Base-by-base conservation (phyloP, 2,329 filamentous ascomycete species). In the Aspergillus hortae region DNA sequence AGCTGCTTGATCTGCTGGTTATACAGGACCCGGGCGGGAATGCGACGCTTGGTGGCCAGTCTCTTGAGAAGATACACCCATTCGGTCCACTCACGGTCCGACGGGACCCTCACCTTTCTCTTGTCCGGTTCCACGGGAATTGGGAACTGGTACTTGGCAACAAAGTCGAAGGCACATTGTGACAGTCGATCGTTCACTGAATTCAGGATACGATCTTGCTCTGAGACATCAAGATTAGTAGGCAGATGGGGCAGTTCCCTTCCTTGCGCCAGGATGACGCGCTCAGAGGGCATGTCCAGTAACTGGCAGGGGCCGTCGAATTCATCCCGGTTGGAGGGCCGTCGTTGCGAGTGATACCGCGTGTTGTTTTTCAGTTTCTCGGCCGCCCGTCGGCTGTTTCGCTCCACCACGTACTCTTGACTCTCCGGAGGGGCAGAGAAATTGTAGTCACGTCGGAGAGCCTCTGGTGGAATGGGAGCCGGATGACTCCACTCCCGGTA, bases 1-100 rank as follows among this genome's bases (percentile, higher is more conserved):
- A 95, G 85, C 71, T 94, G 89, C 74, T 92, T 94, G 74, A 95
- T 95, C 74, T 95, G 90, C 54, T 89, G 88, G 68, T 94, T 89
- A 77, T 92, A 94, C 41, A 95, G 77, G 17, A 94, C 88, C 51
- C 89, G 80, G 44, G 90, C 88, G 5, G 90, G 90, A 61, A 95
- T 92, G 56, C 90, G 84, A 59, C 90, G 82, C 75, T 92, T 94
- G 32, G 90, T 95, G 30, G 90, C 90, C 53, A 95, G 80, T 46
- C 89, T 82, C 74, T 94, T 94, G 60, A 95, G 78, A 53, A 95
- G 81, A 70, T 92, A 90, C 51, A 92, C 90, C 90, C 90, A 95
- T 74, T 95, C 90, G 43, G 89, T 92, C 90, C 90, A 95, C 70
- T 94, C 90, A 56, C 89, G 81, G 72, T 92, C 89, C 64, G 86